phyloP scores from a whole-genome alignment of 192 early-diverging fungal species.

The Rhizoclosmatium globosum region DNA sequence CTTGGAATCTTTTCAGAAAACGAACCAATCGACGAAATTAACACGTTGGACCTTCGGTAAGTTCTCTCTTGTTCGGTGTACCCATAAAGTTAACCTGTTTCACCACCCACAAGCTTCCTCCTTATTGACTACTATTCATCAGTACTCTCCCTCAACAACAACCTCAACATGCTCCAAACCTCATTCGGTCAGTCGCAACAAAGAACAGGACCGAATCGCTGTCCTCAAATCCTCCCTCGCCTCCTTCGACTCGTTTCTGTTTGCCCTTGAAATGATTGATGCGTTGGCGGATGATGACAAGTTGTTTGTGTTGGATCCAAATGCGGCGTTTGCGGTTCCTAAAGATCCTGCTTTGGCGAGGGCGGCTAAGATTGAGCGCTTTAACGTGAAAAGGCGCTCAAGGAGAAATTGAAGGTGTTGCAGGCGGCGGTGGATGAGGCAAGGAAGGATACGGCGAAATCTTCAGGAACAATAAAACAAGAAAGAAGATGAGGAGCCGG shows the following conservation, averaged over 20 bases:
- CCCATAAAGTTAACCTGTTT: not conserved
- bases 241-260: constrained; percentile 44
- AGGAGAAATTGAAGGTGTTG: constrained; percentile 58
- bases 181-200: not conserved
- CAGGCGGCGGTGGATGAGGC: constrained; percentile 27
- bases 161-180: not conserved
- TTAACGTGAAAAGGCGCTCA: constrained; percentile 81
- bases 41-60: constrained; percentile 77
- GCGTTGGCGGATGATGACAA: constrained; percentile 46
- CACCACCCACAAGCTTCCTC: constrained; percentile 25
- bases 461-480: not conserved
- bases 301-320: constrained; percentile 43
- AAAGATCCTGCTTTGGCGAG: constrained; percentile 64
- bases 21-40: constrained; percentile 89
- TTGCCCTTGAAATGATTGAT: constrained; percentile 40
- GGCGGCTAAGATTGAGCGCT: constrained; percentile 77
- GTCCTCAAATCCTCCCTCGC: not conserved
- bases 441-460: constrained; percentile 1
- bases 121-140: constrained; percentile 33
- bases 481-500: constrained; percentile 48
- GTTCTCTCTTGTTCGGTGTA: not conserved
- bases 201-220: not conserved
- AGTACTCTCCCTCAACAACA: constrained; percentile 5
- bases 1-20: constrained; percentile 86
- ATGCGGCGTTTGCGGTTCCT: constrained; percentile 11